Percentiles rank a stretch among this genome's conserved stretches.
Evolutionary conservation across 2,329 filamentous ascomycete species (phyloP).

Genomic region (Ilyonectria robusta): DNA sequence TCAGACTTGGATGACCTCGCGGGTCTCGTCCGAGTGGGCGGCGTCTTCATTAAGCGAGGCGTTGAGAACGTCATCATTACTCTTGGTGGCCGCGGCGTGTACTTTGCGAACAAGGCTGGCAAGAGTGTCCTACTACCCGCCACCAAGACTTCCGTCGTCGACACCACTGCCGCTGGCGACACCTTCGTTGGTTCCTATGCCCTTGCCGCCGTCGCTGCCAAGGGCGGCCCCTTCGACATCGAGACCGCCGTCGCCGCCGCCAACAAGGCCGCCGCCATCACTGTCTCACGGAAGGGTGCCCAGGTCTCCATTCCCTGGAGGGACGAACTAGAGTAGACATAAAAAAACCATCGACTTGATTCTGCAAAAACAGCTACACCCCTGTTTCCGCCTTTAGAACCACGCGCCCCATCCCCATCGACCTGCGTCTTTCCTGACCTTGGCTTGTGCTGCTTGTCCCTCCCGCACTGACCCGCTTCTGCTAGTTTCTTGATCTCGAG

Average conservation of each 20-base stretch:
- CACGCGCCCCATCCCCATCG: conserved; percentile 49
- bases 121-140: conserved; percentile 70
- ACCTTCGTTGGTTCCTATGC: conserved; percentile 94
- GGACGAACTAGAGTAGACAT: conserved; percentile 55
- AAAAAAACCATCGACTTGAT: conserved; percentile 33
- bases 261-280: conserved; percentile 58
- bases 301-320: conserved; percentile 62
- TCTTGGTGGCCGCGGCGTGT: conserved; percentile 84
- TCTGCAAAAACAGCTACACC: conserved; percentile 14
- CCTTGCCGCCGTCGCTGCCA: conserved; percentile 74
- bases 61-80: conserved; percentile 87
- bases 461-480: conserved; percentile 28
- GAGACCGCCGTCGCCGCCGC: conserved; percentile 72
- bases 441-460: conserved; percentile 24
- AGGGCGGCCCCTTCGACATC: conserved; percentile 62
- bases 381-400: conserved; percentile 42
- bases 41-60: conserved; percentile 76
- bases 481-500: conserved; percentile 28
- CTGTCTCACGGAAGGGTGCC: conserved; percentile 59
- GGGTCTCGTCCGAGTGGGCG: conserved; percentile 64
- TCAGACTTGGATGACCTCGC: conserved; percentile 62
- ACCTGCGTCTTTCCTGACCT: conserved; percentile 45
- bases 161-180: conserved; percentile 95
- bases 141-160: conserved; percentile 81
- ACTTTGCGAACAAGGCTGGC: conserved; percentile 66